These are phyloP conservation scores for Nasturtium officinale DNA, from an alignment of 345 rosid genomes.

Conservation along the genomic window DNA sequence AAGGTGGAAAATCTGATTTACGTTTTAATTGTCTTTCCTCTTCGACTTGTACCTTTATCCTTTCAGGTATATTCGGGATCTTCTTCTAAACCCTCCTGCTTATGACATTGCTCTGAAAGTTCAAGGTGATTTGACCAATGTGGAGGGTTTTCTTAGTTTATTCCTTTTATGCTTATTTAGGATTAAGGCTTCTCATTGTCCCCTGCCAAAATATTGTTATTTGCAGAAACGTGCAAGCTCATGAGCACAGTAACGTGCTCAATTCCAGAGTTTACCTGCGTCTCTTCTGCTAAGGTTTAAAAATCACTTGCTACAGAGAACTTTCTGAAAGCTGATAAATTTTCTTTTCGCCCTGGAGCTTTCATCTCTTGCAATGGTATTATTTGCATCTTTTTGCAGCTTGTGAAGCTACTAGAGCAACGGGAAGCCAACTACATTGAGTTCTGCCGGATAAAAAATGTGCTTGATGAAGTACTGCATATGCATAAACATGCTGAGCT, in stretches of 20 bases:
- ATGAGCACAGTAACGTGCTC: constrained; percentile 79
- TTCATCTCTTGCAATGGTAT: no score
- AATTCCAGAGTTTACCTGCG: constrained; percentile 88
- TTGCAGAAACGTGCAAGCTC: constrained; percentile 82
- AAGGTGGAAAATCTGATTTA: constrained; percentile 15
- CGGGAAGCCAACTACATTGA: constrained; percentile 94
- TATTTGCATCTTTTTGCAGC: constrained; percentile 50
- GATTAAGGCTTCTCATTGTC: constrained; percentile 13
- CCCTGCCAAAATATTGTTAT: constrained; percentile 13
- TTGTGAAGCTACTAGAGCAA: constrained; percentile 93
- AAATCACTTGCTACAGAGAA: constrained; percentile 17
- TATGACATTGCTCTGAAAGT: constrained; percentile 83
- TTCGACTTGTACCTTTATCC: constrained; percentile 1
- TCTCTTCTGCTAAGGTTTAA: constrained; percentile 86
- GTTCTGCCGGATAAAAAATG: constrained; percentile 83
- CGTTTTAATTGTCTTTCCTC: background rate
- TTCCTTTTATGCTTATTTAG: background rate
- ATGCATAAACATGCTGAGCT: constrained; percentile 70
- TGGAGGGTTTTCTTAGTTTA: constrained; percentile 2
- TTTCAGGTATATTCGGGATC: constrained; percentile 83
- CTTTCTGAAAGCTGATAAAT: no score
- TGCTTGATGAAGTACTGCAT: constrained; percentile 77
- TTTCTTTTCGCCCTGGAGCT: no score
- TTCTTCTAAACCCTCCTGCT: constrained; percentile 93
- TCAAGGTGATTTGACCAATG: constrained; percentile 59